Percentiles rank a stretch among this genome's conserved stretches.
phyloP scores from a whole-genome alignment of 495 filamentous ascomycete genomes.

The Jackrogersella multiformis region DNA sequence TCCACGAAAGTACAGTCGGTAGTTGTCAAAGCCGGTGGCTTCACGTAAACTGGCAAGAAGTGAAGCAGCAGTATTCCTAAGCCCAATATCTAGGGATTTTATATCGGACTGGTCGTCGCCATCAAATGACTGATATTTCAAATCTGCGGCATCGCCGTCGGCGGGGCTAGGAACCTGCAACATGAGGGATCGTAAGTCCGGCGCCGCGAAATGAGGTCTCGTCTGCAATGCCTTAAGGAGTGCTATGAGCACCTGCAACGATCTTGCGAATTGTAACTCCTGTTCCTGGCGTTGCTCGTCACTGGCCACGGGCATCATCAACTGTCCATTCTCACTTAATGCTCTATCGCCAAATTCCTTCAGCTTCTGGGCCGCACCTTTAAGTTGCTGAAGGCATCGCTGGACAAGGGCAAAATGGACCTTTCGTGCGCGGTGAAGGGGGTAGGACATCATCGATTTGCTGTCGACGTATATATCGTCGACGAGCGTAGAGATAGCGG shows the following conservation, averaged over 20 bases:
- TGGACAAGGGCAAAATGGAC: slow-evolving; percentile 83
- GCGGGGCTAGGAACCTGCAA: slow-evolving; percentile 49
- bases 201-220: slow-evolving; percentile 58
- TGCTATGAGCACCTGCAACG: slow-evolving; percentile 62
- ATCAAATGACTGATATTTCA: slow-evolving; percentile 79
- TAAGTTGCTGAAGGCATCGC: slow-evolving; percentile 79
- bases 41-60: slow-evolving; percentile 70
- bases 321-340: slow-evolving; percentile 57
- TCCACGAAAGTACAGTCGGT: slow-evolving; percentile 64
- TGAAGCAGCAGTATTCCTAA: slow-evolving; percentile 73
- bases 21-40: slow-evolving; percentile 75
- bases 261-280: slow-evolving; percentile 71
- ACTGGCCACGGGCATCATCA: slow-evolving; percentile 58
- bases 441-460: slow-evolving; percentile 53
- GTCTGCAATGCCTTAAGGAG: slow-evolving; percentile 58
- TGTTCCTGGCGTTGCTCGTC: slow-evolving; percentile 59
- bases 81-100: slow-evolving; percentile 67
- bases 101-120: slow-evolving; percentile 65
- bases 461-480: slow-evolving; percentile 73
- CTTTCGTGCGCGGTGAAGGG: slow-evolving; percentile 55
- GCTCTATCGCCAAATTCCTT: slow-evolving; percentile 56
- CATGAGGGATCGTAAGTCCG: slow-evolving; percentile 57
- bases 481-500: slow-evolving; percentile 75
- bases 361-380: slow-evolving; percentile 69
- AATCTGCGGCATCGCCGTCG: slow-evolving; percentile 67